A percentile compares a stretch with the other conserved stretches of the same genome.
Evolutionary conservation across 768 basidiomycete genomes (phyloP).

Genomic region (Chalciporus pseudorubinellus): DNA sequence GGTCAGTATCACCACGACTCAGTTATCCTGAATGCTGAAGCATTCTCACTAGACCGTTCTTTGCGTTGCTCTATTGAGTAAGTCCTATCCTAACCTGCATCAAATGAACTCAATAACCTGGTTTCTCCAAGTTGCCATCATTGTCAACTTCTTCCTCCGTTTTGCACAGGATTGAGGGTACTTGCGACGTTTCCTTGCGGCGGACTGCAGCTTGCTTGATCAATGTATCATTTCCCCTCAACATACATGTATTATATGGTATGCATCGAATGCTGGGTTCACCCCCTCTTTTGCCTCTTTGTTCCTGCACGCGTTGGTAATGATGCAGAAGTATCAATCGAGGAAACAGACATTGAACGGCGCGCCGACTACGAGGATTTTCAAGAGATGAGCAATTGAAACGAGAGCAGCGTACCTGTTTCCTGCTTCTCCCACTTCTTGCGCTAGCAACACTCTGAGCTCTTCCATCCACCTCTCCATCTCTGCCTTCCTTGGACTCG

Average conservation of each 20-base stretch:
- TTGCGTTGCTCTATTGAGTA: slow-evolving; percentile 79
- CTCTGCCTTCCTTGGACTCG: slow-evolving; percentile 34
- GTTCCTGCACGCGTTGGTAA: slow-evolving; percentile 47
- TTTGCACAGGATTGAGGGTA: slow-evolving; percentile 46
- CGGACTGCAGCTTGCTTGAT: slow-evolving; percentile 9
- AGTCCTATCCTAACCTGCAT: slow-evolving; percentile 16
- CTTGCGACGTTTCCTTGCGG: background rate
- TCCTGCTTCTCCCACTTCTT: slow-evolving; percentile 55
- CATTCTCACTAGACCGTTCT: slow-evolving; percentile 61
- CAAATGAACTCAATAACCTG: background rate
- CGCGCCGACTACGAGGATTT: slow-evolving; percentile 41
- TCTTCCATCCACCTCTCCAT: slow-evolving; percentile 47
- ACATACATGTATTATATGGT: slow-evolving; percentile 7
- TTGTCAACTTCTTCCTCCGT: slow-evolving; percentile 82
- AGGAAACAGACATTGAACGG: slow-evolving; percentile 72
- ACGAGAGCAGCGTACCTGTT: slow-evolving; percentile 40
- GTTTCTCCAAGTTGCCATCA: slow-evolving; percentile 65
- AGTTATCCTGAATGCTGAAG: slow-evolving; percentile 10
- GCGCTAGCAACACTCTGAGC: slow-evolving; percentile 65
- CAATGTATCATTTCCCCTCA: slow-evolving; percentile 6
- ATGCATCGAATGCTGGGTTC: slow-evolving; percentile 9
- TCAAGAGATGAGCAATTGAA: too few species aligned
- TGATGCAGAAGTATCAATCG: slow-evolving; percentile 65
- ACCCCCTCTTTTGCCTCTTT: slow-evolving; percentile 59
- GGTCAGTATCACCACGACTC: slow-evolving; percentile 49